Conservation (phyloP, 1,139 yeast genomes). For the Tardiomyces blankii region DNA sequence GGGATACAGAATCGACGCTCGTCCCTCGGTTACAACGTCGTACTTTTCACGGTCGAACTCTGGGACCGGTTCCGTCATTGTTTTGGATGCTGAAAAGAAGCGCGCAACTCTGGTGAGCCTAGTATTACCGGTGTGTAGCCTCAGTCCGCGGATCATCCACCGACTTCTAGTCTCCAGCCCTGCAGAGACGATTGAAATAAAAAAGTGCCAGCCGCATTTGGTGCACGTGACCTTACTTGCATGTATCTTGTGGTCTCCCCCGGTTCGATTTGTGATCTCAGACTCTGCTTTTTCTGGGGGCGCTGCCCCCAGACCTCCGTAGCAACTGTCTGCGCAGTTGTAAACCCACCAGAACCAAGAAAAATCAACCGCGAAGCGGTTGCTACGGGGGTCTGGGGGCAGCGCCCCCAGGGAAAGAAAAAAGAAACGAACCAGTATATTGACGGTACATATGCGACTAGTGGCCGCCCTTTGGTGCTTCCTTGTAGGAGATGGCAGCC, state of each 20-base stretch:
- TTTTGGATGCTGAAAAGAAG: background rate
- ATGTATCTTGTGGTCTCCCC: too few relatives aligned
- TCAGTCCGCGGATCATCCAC: background rate
- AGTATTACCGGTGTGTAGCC: background rate
- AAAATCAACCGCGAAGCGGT: too few relatives aligned
- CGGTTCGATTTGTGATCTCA: too few relatives aligned
- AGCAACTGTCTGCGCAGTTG: too few relatives aligned
- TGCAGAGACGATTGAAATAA: background rate
- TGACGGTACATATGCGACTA: too few relatives aligned
- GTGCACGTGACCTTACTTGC: background rate
- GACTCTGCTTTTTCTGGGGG: too few relatives aligned
- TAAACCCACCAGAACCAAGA: too few relatives aligned
- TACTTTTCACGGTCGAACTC: background rate
- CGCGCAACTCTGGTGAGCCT: background rate
- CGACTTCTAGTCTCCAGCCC: background rate
- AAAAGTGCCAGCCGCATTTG: background rate
- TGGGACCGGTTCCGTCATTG: background rate
- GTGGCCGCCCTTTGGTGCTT: conserved; percentile 85
- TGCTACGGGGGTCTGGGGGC: too few relatives aligned
- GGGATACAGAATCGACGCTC: conserved; percentile 69
- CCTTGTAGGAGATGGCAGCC: conserved; percentile 96
- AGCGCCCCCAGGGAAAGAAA: too few relatives aligned
- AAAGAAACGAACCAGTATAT: too few relatives aligned
- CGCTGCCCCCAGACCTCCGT: too few relatives aligned
- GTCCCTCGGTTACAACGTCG: conserved; percentile 56